These are phyloP conservation scores for Pichia sp. DNA, from an alignment of 1,139 yeast species.

Conservation along the genomic window DNA sequence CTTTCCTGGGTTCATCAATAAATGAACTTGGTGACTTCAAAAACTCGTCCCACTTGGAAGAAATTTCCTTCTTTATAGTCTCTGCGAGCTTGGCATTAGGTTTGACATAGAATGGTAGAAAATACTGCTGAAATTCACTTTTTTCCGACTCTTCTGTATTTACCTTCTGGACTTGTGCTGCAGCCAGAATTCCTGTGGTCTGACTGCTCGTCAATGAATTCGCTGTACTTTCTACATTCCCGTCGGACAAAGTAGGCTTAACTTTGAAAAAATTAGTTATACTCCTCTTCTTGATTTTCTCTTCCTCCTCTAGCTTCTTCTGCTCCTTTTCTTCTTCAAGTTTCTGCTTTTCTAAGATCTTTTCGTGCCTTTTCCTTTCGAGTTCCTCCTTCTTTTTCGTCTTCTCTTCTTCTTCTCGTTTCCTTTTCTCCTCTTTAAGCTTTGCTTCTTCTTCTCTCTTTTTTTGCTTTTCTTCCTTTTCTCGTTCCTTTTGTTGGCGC, in stretches of 20 bases:
- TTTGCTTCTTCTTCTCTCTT: constrained; percentile 27
- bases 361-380: constrained; percentile 28
- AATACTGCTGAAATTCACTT: constrained; percentile 37
- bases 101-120: constrained; percentile 51
- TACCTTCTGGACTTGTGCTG: not conserved
- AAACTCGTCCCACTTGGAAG: constrained; percentile 25
- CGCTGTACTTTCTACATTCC: not conserved
- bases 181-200: not conserved
- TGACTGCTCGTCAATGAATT: not conserved
- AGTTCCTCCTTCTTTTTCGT: constrained; percentile 35
- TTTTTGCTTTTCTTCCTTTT: constrained; percentile 34
- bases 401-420: constrained; percentile 34
- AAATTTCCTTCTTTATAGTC: constrained; percentile 4
- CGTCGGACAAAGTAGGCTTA: constrained; percentile 8
- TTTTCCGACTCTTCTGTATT: not conserved
- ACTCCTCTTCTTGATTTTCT: constrained; percentile 24
- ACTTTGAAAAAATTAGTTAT: constrained; percentile 30
- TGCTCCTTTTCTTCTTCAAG: constrained; percentile 30
- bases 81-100: constrained; percentile 20
- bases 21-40: constrained; percentile 11
- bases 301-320: constrained; percentile 31
- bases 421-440: constrained; percentile 32
- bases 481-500: constrained; percentile 32
- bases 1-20: not conserved
- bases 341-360: constrained; percentile 26